A percentile compares a stretch with the other conserved stretches of the same genome.
Evolutionary conservation across 345 rosid genomes (phyloP).

Genomic region (Citrus maxima): DNA sequence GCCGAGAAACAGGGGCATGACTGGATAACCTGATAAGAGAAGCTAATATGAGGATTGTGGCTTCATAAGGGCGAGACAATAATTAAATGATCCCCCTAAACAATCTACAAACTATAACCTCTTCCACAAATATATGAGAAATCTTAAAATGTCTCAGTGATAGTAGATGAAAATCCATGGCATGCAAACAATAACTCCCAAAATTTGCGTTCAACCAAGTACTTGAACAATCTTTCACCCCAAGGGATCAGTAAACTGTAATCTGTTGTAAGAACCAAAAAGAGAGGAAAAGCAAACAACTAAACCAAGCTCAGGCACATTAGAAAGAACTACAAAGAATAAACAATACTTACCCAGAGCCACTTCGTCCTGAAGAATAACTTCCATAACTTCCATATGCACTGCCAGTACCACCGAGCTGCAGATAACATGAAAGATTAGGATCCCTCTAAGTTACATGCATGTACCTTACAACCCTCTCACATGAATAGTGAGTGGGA

Average conservation of each 20-base stretch:
- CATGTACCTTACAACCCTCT: too few relatives aligned
- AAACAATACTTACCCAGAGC: conserved; percentile 71
- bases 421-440: conserved; percentile 24
- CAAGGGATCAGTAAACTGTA: background rate
- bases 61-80: conserved; percentile 16
- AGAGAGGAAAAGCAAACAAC: background rate
- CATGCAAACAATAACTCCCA: conserved; percentile 12
- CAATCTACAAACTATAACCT: conserved; percentile 1
- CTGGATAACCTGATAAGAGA: conserved; percentile 80
- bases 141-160: background rate
- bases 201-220: background rate
- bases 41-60: conserved; percentile 33
- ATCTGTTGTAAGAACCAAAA: background rate
- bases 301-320: background rate
- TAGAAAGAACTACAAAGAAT: background rate
- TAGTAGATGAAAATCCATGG: background rate
- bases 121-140: background rate
- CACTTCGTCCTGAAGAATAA: conserved; percentile 76
- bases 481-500: too few relatives aligned
- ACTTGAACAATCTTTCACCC: background rate
- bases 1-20: conserved; percentile 70
- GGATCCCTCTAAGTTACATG: too few relatives aligned
- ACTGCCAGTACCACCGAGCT: conserved; percentile 73
- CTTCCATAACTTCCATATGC: conserved; percentile 84
- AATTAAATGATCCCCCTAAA: background rate